Evolutionary conservation across 495 filamentous ascomycete genomes (phyloP).

Genomic region (Hypomontagnella submonticulosa): DNA sequence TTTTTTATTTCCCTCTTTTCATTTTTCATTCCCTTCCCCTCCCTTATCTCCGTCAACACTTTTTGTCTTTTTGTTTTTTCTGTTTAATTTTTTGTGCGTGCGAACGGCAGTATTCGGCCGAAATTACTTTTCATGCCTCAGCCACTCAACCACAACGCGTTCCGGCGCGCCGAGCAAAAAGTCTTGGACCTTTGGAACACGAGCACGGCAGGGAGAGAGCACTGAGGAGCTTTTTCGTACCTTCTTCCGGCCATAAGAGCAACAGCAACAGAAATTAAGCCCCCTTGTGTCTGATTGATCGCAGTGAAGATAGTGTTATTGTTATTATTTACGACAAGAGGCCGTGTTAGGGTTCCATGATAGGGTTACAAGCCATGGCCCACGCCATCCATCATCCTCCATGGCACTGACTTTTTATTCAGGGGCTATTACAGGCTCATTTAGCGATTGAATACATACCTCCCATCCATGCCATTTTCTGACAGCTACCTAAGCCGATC

Average conservation of each 20-base stretch:
- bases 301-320: conserved; percentile 3
- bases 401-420: conserved; percentile 8
- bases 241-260: neutral
- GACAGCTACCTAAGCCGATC: conserved; percentile 24
- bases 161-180: conserved; percentile 13
- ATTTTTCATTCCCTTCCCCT: neutral
- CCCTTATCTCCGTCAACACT: neutral
- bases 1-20: conserved; percentile 23
- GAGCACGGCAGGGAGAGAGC: conserved; percentile 24
- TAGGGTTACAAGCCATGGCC: conserved; percentile 38
- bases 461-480: conserved; percentile 28
- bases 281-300: conserved; percentile 10
- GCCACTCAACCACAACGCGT: conserved; percentile 28
- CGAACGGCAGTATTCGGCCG: conserved; percentile 28
- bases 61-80: conserved; percentile 8
- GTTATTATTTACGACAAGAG: conserved; percentile 14
- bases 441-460: conserved; percentile 35
- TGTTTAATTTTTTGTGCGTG: conserved; percentile 40
- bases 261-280: neutral
- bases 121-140: conserved; percentile 41
- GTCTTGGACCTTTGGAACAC: conserved; percentile 23
- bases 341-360: conserved; percentile 36
- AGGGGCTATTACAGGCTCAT: conserved; percentile 40
- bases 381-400: conserved; percentile 19
- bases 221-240: neutral